phyloP scores from a whole-genome alignment of 2,329 filamentous ascomycete species.

The Rhinocladiella similis region DNA sequence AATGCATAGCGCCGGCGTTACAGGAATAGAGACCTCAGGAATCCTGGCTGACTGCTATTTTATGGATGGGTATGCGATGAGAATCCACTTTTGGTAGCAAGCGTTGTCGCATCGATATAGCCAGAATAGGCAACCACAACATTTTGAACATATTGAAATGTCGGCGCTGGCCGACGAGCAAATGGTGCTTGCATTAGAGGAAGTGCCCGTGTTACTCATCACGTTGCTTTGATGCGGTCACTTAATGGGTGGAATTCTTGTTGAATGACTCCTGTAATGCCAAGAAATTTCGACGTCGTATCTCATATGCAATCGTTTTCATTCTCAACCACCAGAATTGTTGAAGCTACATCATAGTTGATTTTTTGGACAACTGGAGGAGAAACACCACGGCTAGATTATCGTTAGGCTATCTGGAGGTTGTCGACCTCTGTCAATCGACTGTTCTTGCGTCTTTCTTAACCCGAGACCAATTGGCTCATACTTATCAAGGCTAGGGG shows the following conservation, averaged over 20 bases:
- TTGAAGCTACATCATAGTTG: background rate
- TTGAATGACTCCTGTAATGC: background rate
- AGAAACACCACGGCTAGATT: no score
- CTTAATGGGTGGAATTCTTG: background rate
- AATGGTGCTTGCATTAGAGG: background rate
- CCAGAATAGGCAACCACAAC: background rate
- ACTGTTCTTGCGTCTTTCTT: background rate
- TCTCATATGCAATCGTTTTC: background rate
- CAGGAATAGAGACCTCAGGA: background rate
- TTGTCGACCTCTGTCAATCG: no score
- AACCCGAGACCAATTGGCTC: background rate
- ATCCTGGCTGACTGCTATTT: no score
- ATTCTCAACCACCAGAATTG: background rate
- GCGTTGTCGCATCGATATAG: background rate
- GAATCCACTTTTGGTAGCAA: no score
- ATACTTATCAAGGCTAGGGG: background rate
- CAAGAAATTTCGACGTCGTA: background rate
- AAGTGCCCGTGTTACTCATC: background rate
- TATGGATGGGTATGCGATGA: no score
- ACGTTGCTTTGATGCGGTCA: background rate
- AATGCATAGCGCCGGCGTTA: conserved; percentile 21
- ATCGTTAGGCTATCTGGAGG: no score
- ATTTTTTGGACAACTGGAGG: no score
- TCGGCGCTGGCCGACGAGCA: background rate
- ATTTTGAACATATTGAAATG: background rate